Evolutionary conservation across 768 basidiomycete species (phyloP).

Genomic region (Pulveroboletus sp.): DNA sequence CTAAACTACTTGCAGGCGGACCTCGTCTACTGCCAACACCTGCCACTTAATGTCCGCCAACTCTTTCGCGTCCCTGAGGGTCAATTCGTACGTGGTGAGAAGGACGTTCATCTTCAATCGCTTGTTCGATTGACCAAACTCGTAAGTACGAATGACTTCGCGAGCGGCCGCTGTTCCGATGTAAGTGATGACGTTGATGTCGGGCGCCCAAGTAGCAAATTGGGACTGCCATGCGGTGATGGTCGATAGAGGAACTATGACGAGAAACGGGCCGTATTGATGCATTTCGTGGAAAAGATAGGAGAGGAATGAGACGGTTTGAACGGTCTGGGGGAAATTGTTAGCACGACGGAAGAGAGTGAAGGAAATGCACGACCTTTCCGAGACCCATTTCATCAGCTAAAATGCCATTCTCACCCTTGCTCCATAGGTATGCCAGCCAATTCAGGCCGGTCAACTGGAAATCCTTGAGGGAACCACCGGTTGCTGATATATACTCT

Average conservation of each 20-base stretch:
- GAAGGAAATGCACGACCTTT: conserved; percentile 50
- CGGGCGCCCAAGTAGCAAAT: conserved; percentile 93
- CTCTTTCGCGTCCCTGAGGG: conserved; percentile 84
- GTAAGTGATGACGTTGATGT: conserved; percentile 94
- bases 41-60: conserved; percentile 97
- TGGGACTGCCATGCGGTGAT: conserved; percentile 98
- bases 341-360: conserved; percentile 11
- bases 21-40: conserved; percentile 93
- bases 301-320: conserved; percentile 92
- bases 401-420: conserved; percentile 93
- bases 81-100: conserved; percentile 95
- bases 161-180: conserved; percentile 86
- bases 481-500: conserved; percentile 71
- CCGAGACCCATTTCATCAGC: conserved; percentile 99
- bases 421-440: conserved; percentile 95
- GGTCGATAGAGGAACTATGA: conserved; percentile 96
- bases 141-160: conserved; percentile 86
- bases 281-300: conserved; percentile 90
- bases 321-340: conserved; percentile 63
- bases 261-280: conserved; percentile 95
- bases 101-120: conserved; percentile 96
- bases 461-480: conserved; percentile 93
- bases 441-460: conserved; percentile 97
- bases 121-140: conserved; percentile 86
- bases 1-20: conserved; percentile 29